Percentiles rank a stretch among this genome's conserved stretches.
Evolutionary conservation across 257 asterid species (phyloP).

Genomic region (Eustoma russellianum): DNA sequence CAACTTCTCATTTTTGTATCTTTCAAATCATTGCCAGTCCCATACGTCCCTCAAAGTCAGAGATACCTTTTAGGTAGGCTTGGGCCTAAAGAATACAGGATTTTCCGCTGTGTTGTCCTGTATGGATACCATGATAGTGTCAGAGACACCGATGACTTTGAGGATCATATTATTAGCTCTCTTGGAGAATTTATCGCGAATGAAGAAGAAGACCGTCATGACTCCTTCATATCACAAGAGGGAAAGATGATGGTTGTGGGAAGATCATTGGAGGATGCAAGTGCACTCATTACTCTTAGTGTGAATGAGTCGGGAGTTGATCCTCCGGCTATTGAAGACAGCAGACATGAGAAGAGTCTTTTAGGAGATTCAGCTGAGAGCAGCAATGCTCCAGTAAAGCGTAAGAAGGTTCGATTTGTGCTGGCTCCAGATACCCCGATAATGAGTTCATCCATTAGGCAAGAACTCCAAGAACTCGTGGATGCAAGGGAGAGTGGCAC

Average conservation of each 20-base stretch:
- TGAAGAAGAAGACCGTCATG: conserved; percentile 42
- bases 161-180: conserved; percentile 71
- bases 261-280: conserved; percentile 34
- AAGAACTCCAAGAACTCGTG: conserved; percentile 62
- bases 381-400: conserved; percentile 11
- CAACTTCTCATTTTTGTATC: conserved; percentile 69
- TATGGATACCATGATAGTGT: conserved; percentile 63
- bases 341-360: conserved; percentile 20
- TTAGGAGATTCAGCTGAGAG: conserved; percentile 20
- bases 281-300: conserved; percentile 38
- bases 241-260: conserved; percentile 68
- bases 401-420: conserved; percentile 51
- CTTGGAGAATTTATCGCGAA: conserved; percentile 63
- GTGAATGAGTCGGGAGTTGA: conserved; percentile 11
- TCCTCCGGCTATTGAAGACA: conserved; percentile 5
- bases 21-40: conserved; percentile 67
- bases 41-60: conserved; percentile 43
- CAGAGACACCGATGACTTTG: conserved; percentile 62
- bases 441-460: conserved; percentile 37
- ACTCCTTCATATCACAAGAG: conserved; percentile 41
- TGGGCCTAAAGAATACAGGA: conserved; percentile 62
- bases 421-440: conserved; percentile 42
- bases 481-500: conserved; percentile 85
- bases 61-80: conserved; percentile 75
- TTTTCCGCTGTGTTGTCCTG: conserved; percentile 68